Conservation (phyloP, 78 protist species). For the Speleostelium caveatum region DNA sequence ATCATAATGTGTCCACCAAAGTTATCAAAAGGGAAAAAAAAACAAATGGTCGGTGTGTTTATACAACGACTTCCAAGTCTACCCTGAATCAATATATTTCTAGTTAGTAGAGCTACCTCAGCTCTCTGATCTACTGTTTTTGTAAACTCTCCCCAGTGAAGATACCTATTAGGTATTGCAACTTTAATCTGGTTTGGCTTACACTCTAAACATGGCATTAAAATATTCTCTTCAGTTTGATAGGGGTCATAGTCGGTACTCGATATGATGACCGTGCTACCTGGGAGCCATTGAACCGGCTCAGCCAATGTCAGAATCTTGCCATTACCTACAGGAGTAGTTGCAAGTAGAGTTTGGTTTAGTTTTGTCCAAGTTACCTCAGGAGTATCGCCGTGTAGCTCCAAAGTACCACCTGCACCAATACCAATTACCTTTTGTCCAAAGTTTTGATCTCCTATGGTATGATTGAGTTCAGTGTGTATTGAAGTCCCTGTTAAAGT, state of each 20-base stretch:
- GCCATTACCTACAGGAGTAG: not conserved
- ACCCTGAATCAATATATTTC: constrained; percentile 78
- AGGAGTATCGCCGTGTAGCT: constrained; percentile 28
- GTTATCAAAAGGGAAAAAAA: constrained; percentile 32
- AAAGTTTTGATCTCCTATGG: not conserved
- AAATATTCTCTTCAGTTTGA: constrained; percentile 31
- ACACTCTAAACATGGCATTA: not conserved
- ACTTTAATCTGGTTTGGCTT: constrained; percentile 6
- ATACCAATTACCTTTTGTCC: constrained; percentile 74
- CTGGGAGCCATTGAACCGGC: constrained; percentile 22
- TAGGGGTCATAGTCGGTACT: constrained; percentile 37
- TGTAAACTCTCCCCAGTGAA: constrained; percentile 39
- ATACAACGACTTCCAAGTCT: not conserved
- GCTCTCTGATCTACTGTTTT: constrained; percentile 47
- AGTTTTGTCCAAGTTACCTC: not conserved
- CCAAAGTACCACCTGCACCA: constrained; percentile 40
- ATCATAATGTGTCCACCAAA: constrained; percentile 82
- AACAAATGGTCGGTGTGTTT: constrained; percentile 25
- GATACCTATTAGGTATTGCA: not conserved
- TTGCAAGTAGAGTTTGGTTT: not conserved
- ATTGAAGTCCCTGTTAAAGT: constrained; percentile 41
- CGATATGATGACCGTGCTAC: constrained; percentile 37
- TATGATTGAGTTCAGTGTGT: not conserved
- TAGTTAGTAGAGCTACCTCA: constrained; percentile 69
- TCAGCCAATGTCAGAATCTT: constrained; percentile 4